phyloP scores from a whole-genome alignment of 768 basidiomycete genomes.

The Amanita pallidorosea region DNA sequence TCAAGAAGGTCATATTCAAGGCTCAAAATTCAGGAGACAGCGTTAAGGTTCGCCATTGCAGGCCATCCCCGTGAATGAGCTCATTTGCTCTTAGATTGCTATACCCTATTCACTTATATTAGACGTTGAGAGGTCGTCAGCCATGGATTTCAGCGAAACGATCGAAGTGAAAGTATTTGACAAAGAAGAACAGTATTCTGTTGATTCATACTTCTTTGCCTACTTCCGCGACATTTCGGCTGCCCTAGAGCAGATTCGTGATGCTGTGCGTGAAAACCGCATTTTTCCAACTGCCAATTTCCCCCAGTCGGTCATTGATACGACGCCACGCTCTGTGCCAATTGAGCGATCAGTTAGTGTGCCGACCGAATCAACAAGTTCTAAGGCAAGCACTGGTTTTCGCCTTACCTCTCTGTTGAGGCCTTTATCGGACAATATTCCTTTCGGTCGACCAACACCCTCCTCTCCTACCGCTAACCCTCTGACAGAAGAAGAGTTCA shows the following conservation, averaged over 20 bases:
- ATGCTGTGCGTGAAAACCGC: conserved; percentile 54
- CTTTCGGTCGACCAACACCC: conserved; percentile 16
- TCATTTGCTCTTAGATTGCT: conserved; percentile 48
- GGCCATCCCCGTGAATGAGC: background rate
- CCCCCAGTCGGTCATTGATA: conserved; percentile 43
- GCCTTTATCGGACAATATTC: conserved; percentile 49
- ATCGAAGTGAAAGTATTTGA: conserved; percentile 91
- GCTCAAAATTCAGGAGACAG: conserved; percentile 94
- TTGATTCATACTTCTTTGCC: conserved; percentile 90
- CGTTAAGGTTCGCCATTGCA: conserved; percentile 56
- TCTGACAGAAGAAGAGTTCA: conserved; percentile 37
- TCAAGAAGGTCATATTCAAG: conserved; percentile 90
- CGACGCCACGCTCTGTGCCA: conserved; percentile 35
- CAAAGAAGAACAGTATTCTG: conserved; percentile 63
- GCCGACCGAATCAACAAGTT: conserved; percentile 19
- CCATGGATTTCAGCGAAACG: conserved; percentile 94
- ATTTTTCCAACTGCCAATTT: conserved; percentile 20
- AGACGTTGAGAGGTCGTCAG: conserved; percentile 80
- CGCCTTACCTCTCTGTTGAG: conserved; percentile 54
- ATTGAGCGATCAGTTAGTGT: conserved; percentile 31
- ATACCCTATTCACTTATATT: conserved; percentile 86
- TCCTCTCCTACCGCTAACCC: conserved; percentile 17
- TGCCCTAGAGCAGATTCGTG: conserved; percentile 75
- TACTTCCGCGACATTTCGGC: conserved; percentile 78
- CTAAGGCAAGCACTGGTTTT: conserved; percentile 38